Base-by-base conservation (phyloP, 208 protist genomes). In the Perkinsela sp. region DNA sequence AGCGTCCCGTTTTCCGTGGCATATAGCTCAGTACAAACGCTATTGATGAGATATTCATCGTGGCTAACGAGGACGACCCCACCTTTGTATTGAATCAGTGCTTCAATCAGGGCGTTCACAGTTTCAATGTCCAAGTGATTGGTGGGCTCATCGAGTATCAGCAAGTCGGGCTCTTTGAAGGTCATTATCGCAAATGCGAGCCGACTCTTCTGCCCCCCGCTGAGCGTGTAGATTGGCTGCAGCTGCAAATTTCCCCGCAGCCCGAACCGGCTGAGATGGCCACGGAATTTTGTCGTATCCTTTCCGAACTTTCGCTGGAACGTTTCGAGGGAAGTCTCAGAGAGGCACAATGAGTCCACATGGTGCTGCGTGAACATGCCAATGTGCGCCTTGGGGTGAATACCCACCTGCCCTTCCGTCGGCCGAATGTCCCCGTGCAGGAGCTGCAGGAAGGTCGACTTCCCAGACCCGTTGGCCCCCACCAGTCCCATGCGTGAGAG, bases 81-180 rank as follows among this genome's bases (percentile, higher is more conserved):
- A 32, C 90, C 90, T 71, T 88, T 90, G 75, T 81, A 94, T 22
- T 78, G 76, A 32, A 89, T 76, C 68, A 94, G 75, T 0, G 90
- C 88, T 72, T 90, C 79, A 68, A 92, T 89, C n/a, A 94, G 75
- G 0, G 88, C 88, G 69, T 94, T 89, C 30, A 94, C 85, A 22
- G 90, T 90, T 73, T 94, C 90, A 75, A 94, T 92, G 69, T 94
- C 90, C 28, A 96, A 72, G 73, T 96, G 92, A 76, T 95, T 96
- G 0, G 89, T 94, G 28, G 90, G 90, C 83, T 97, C 94, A 81
- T 97, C 94, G 30, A 98, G 79, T 29, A 97, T 67, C 32, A 98
- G 78, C 57, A 97, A 72, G 73, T 96, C 85, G 22, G 95, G 94
- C 29, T 82, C 81, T 30, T 75, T 78, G 66, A 90, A 93, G 0